Conservation (phyloP, 345 rosid genomes). For the Noccaea bulbosa region DNA sequence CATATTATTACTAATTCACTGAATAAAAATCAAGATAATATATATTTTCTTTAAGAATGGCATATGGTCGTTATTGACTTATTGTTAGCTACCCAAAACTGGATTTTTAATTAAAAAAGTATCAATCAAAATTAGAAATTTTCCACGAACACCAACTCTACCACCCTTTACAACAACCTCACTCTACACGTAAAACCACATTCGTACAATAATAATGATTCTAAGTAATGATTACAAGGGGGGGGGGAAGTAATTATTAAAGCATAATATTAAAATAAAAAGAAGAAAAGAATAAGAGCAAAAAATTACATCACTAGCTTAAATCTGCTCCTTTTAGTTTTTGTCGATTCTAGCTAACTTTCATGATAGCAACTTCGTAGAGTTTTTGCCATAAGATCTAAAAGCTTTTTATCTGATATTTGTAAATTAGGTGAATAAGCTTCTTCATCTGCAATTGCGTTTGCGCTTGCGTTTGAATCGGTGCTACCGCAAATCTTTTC, state of each 20-base stretch:
- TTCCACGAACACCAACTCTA: constrained; percentile 33
- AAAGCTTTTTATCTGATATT: constrained; percentile 61
- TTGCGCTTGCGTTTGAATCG: constrained; percentile 23
- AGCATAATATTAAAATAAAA: background rate
- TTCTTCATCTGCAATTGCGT: constrained; percentile 17
- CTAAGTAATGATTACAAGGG: constrained; percentile 10
- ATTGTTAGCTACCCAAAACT: background rate
- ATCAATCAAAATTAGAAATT: background rate
- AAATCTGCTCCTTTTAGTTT: constrained; percentile 25
- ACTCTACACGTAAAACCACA: constrained; percentile 12
- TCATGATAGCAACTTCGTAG: constrained; percentile 48
- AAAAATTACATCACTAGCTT: constrained; percentile 22
- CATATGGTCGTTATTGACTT: background rate
- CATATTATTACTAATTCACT: too few relatives aligned
- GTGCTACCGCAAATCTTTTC: constrained; percentile 53
- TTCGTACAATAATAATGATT: background rate
- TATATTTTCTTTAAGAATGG: background rate
- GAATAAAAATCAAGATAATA: background rate
- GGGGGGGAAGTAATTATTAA: background rate
- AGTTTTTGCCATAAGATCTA: constrained; percentile 57
- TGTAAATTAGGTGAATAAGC: constrained; percentile 26
- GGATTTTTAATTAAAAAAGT: background rate
- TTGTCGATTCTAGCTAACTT: constrained; percentile 27
- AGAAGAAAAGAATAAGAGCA: constrained; percentile 31
- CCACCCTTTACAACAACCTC: constrained; percentile 26